Percentiles rank a stretch among this genome's conserved stretches.
phyloP scores from a whole-genome alignment of 1,139 yeast genomes.

The Lodderomyces theae region DNA sequence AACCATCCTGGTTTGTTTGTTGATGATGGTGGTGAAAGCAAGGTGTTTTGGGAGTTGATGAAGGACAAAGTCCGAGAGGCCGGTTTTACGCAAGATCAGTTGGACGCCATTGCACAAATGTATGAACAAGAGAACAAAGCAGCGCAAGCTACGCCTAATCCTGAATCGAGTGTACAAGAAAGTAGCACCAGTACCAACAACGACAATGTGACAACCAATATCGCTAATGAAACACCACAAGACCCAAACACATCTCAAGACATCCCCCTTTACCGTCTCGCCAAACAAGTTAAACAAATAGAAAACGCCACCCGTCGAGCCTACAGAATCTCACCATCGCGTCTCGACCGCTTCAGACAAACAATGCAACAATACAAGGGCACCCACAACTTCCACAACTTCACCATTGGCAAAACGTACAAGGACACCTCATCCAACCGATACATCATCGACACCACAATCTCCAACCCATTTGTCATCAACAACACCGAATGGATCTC shows the following conservation, averaged over 20 bases:
- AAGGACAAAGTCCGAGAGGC: constrained; percentile 38
- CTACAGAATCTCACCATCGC: constrained; percentile 61
- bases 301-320: constrained; percentile 70
- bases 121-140: neutral
- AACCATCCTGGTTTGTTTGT: constrained; percentile 56
- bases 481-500: constrained; percentile 96
- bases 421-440: constrained; percentile 84
- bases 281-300: constrained; percentile 57
- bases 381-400: constrained; percentile 92
- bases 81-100: constrained; percentile 50
- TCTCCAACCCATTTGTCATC: constrained; percentile 89
- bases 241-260: neutral
- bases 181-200: no score
- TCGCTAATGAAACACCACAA: neutral
- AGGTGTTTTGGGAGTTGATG: constrained; percentile 67
- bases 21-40: constrained; percentile 66
- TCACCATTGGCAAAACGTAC: constrained; percentile 84
- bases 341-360: constrained; percentile 60
- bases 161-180: no score
- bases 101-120: constrained; percentile 9
- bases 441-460: constrained; percentile 73
- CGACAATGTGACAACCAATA: no score
- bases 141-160: neutral
- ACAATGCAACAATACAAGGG: constrained; percentile 79
- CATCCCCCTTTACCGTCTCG: constrained; percentile 13